A percentile compares a stretch with the other conserved stretches of the same genome.
phyloP scores from a whole-genome alignment of 1,139 yeast genomes.

The Schwanniomyces etchellsii region DNA sequence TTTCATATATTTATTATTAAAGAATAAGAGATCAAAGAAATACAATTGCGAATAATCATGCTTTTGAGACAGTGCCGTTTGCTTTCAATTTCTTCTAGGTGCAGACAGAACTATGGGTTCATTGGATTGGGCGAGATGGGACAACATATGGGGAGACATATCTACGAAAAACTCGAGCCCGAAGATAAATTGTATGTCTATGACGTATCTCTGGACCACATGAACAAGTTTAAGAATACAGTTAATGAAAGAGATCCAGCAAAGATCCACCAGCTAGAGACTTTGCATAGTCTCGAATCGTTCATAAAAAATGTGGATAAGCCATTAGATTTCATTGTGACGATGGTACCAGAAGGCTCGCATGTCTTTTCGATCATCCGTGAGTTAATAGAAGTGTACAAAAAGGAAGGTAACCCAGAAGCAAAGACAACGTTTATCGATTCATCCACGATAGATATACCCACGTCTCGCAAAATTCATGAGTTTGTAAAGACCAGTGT shows the following conservation, averaged over 20 bases:
- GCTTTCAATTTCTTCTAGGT: too few species aligned
- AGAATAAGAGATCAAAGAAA: too few species aligned
- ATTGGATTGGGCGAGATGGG: slow-evolving; percentile 61
- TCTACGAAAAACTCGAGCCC: slow-evolving; percentile 36
- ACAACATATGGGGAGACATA: slow-evolving; percentile 53
- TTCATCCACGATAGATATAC: slow-evolving; percentile 53
- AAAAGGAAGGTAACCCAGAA: too few species aligned
- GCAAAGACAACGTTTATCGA: slow-evolving; percentile 38
- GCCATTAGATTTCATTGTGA: slow-evolving; percentile 38
- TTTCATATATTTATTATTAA: too few species aligned
- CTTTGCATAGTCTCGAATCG: slow-evolving; percentile 19
- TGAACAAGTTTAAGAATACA: slow-evolving; percentile 19
- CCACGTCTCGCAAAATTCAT: slow-evolving; percentile 40
- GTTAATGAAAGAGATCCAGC: slow-evolving; percentile 21
- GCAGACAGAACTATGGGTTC: slow-evolving; percentile 51
- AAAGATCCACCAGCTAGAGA: slow-evolving; percentile 14
- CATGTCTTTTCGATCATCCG: slow-evolving; percentile 44
- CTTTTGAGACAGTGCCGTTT: too few species aligned
- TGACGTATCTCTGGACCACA: slow-evolving; percentile 34
- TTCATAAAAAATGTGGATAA: slow-evolving; percentile 34
- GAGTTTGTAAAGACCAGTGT: slow-evolving; percentile 26
- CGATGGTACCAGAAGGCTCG: slow-evolving; percentile 58
- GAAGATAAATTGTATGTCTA: slow-evolving; percentile 39
- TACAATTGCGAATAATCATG: too few species aligned
- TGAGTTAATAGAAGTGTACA: slow-evolving; percentile 30